Conservation (phyloP, 2,329 filamentous ascomycete genomes). For the Amesomyces nigricolor region DNA sequence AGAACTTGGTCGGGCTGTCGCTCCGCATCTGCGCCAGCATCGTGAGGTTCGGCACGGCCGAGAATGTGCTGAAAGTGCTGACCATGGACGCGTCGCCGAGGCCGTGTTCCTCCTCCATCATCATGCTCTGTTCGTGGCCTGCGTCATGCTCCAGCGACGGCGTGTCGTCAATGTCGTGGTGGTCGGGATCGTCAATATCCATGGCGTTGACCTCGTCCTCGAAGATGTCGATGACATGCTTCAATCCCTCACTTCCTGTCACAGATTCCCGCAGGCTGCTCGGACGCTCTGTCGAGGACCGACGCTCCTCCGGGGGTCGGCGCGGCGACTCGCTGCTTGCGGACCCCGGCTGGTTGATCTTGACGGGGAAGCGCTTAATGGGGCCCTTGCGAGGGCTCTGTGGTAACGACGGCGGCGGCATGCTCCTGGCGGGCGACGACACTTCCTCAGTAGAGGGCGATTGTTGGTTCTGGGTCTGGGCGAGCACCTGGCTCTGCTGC, state of each 20-base stretch:
- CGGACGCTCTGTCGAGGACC: constrained; percentile 31
- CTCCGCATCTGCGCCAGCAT: constrained; percentile 66
- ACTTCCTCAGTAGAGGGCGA: constrained; percentile 22
- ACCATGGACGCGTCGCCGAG: constrained; percentile 66
- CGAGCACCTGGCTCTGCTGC: constrained; percentile 16
- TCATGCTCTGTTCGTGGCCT: constrained; percentile 8
- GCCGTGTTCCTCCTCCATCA: constrained; percentile 34
- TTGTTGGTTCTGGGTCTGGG: constrained; percentile 24
- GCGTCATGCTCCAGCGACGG: constrained; percentile 5
- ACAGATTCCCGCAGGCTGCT: constrained; percentile 50
- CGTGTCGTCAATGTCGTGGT: constrained; percentile 23
- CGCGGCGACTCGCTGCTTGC: constrained; percentile 20
- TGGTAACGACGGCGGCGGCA: constrained; percentile 30
- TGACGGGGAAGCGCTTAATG: constrained; percentile 57
- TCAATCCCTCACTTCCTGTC: constrained; percentile 50
- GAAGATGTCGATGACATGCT: constrained; percentile 56
- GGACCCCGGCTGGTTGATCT: constrained; percentile 38
- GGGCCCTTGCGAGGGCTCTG: constrained; percentile 46
- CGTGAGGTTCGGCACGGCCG: constrained; percentile 81
- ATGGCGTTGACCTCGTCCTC: constrained; percentile 45
- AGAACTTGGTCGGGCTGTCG: constrained; percentile 55
- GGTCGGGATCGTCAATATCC: constrained; percentile 22
- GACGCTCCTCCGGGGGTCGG: constrained; percentile 13
- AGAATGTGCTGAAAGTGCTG: constrained; percentile 85
- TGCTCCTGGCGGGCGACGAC: constrained; percentile 27